Percentiles rank a stretch among this genome's conserved stretches.
These are phyloP conservation scores for Colletotrichum eremochloae DNA, from an alignment of 2,329 filamentous ascomycete species.

Conservation along the genomic window DNA sequence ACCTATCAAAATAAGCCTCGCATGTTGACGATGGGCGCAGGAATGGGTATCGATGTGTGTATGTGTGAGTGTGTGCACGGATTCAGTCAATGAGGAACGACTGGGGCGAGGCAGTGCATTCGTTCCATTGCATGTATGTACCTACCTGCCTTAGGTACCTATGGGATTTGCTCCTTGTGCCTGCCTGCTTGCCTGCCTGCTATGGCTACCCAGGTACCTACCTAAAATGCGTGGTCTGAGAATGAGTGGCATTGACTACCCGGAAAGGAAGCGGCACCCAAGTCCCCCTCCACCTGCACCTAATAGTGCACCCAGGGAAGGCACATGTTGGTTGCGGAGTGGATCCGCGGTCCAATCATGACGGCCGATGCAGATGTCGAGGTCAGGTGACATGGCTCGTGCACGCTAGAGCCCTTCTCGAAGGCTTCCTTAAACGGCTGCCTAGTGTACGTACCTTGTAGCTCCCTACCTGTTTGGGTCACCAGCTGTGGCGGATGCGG, in stretches of 20 bases:
- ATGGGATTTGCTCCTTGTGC: neutral
- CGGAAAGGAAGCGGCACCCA: neutral
- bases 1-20: constrained; percentile 6
- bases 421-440: constrained; percentile 38
- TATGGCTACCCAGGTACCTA: too few species aligned
- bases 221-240: too few species aligned
- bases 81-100: neutral
- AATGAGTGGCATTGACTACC: neutral
- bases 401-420: constrained; percentile 26
- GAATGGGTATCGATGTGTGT: neutral
- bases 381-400: constrained; percentile 9
- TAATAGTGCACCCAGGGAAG: too few species aligned
- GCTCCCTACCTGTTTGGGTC: neutral
- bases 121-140: neutral
- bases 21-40: neutral
- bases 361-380: rapidly evolving
- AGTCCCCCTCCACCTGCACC: neutral
- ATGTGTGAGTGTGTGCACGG: neutral
- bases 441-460: neutral
- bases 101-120: neutral
- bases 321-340: neutral
- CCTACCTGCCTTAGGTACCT: too few species aligned
- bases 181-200: neutral
- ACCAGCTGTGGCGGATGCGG: neutral
- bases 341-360: neutral